phyloP scores from a whole-genome alignment of 129 eudicot genomes.

The Chrysanthemum lavandulifolium region DNA sequence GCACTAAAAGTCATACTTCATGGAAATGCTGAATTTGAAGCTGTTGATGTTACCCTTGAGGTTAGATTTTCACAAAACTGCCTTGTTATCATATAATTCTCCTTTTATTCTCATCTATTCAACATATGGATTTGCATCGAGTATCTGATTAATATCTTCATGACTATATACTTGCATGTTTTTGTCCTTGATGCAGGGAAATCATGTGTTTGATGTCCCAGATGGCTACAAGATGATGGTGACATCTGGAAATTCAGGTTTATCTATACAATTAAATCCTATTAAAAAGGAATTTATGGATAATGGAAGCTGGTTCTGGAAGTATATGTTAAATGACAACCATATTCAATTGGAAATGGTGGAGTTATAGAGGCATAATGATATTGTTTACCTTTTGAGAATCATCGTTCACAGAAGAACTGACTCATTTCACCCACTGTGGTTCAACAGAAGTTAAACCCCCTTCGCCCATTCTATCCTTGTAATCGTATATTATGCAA shows the following conservation, averaged over 20 bases:
- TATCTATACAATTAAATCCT: conserved; percentile 52
- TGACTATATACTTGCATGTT: not conserved
- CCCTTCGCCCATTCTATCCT: conserved; percentile 18
- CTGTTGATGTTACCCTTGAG: conserved; percentile 72
- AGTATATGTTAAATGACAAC: conserved; percentile 58
- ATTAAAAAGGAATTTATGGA: conserved; percentile 60
- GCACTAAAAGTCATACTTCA: conserved; percentile 70
- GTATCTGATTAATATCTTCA: conserved; percentile 20
- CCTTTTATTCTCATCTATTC: conserved; percentile 14
- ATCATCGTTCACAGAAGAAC: conserved; percentile 72
- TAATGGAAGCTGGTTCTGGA: conserved; percentile 95
- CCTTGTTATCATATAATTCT: conserved; percentile 7
- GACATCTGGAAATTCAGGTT: conserved; percentile 75
- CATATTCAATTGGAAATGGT: conserved; percentile 73
- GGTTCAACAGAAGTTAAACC: conserved; percentile 95
- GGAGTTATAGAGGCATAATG: conserved; percentile 49
- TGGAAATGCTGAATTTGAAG: conserved; percentile 99
- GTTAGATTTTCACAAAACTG: conserved; percentile 32
- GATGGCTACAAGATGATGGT: conserved; percentile 82
- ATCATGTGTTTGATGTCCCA: conserved; percentile 93
- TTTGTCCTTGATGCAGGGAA: conserved; percentile 62
- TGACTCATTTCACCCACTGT: conserved; percentile 21
- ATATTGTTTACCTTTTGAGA: conserved; percentile 46
- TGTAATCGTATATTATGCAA: conserved; percentile 19
- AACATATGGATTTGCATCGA: conserved; percentile 4